Base-by-base conservation (phyloP, 805 yeast species). In the Wickerhamiella kazuoi region DNA sequence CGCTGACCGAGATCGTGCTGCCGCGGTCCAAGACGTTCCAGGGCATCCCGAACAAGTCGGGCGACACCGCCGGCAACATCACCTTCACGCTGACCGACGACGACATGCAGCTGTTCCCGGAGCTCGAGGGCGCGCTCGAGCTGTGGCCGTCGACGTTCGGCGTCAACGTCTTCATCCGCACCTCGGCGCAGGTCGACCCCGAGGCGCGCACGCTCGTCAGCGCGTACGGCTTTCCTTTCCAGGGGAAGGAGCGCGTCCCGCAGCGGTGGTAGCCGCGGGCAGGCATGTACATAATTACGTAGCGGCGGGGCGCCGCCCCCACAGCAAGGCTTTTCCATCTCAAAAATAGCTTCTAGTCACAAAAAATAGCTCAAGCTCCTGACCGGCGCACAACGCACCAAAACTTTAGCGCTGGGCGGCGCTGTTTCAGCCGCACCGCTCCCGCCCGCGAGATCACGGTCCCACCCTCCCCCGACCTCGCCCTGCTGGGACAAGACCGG, bases 1-100 rank as follows among this genome's bases (percentile, higher is more conserved):
- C 97, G 1, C 63, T 90, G 50, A 75, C 93, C 1, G 98, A 90
- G 61, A 63, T 93, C 46, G 97, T 90, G 16, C 68, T 90, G 50
- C 98, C 99, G 35, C 73, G 94, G 59, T 74, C 86, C 41, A 77
- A 93, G 69, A 82, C 83, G 37, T 90, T 80, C 60, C 64, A 65
- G 47, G 96, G 96, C 37, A 65, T 90, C 38, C 69, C 74, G 24
- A 74, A 73, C 59, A 65, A 69, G 34, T 64, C 84, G 3, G 98
- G 97, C 44, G 96, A 86, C 58, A 67, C 69, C 39, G 70, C 67
- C 51, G 99, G 98, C 42, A 80, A 82, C 56, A 70, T 93, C 42
- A 69, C 90, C 8, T 76, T 90, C 54, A 95, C 95, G 34, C 60
- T 90, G 49, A 72, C 71, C 31, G 74, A 81, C 2, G 81, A 78